A percentile compares a stretch with the other conserved stretches of the same genome.
Conservation (phyloP, 2,329 filamentous ascomycete genomes). For the Neodidymelliopsis sp. region DNA sequence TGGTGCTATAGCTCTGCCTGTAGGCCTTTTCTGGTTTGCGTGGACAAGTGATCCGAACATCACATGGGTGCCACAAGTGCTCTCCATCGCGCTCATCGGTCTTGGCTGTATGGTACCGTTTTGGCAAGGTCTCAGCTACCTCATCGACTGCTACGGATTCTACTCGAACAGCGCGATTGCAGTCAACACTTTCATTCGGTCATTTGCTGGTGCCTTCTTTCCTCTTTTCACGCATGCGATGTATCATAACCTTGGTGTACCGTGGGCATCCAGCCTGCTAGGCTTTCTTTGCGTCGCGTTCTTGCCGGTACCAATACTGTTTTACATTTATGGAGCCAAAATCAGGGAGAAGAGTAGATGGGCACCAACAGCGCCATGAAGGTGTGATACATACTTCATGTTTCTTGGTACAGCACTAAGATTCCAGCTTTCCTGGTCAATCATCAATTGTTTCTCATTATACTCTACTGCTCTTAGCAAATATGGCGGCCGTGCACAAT, state of each 20-base stretch:
- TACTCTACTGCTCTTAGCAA: too few species aligned
- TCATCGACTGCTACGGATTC: slow-evolving; percentile 69
- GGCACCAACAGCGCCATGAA: slow-evolving; percentile 29
- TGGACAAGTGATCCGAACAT: slow-evolving; percentile 62
- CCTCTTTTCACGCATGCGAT: slow-evolving; percentile 61
- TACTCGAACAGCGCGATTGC: slow-evolving; percentile 57
- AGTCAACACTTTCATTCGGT: slow-evolving; percentile 60
- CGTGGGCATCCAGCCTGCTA: slow-evolving; percentile 45
- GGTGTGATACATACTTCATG: too few species aligned
- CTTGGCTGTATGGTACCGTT: slow-evolving; percentile 81
- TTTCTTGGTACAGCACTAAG: too few species aligned
- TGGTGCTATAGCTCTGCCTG: slow-evolving; percentile 64
- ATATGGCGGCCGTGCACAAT: too few species aligned
- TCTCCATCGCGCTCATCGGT: slow-evolving; percentile 68
- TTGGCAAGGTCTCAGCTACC: slow-evolving; percentile 83
- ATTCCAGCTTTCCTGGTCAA: background rate
- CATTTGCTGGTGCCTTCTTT: slow-evolving; percentile 58
- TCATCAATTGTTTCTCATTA: background rate
- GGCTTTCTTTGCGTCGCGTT: slow-evolving; percentile 44
- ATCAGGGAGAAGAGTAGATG: slow-evolving; percentile 45
- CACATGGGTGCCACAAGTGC: slow-evolving; percentile 63
- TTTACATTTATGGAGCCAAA: slow-evolving; percentile 46
- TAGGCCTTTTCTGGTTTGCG: slow-evolving; percentile 67
- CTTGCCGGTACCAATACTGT: slow-evolving; percentile 46
- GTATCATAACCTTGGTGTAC: slow-evolving; percentile 46